Conservation (phyloP, 352 stramenopile species). For the Phytophthora rubi region DNA sequence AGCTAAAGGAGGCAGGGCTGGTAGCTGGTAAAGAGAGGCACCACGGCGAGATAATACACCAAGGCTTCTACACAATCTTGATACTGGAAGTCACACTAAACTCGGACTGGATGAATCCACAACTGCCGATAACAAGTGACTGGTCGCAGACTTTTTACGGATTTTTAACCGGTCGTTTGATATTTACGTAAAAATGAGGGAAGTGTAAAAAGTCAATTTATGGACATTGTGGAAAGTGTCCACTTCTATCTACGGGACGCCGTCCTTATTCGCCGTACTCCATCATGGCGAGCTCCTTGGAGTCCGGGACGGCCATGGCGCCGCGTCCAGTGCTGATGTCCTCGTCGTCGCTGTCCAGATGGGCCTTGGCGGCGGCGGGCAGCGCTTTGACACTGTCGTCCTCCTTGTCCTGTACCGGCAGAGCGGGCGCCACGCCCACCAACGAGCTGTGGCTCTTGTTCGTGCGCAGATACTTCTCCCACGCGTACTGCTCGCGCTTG, state of each 20-base stretch:
- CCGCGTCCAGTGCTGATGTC: conserved; percentile 18
- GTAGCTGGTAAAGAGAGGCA: conserved; percentile 78
- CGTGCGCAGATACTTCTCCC: conserved; percentile 85
- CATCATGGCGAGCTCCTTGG: conserved; percentile 71
- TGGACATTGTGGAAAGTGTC: conserved; percentile 13
- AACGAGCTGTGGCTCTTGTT: conserved; percentile 62
- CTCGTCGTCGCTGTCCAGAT: conserved; percentile 49
- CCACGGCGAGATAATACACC: conserved; percentile 5
- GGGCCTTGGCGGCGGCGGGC: conserved; percentile 35
- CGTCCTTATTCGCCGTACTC: conserved; percentile 75
- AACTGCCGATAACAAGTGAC: conserved; percentile 17
- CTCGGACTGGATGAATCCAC: conserved; percentile 3
- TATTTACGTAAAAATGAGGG: conserved; percentile 25
- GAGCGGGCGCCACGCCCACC: conserved; percentile 54
- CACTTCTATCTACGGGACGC: conserved; percentile 30
- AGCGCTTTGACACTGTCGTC: conserved; percentile 26
- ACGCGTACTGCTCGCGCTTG: conserved; percentile 83
- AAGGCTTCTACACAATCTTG: background rate
- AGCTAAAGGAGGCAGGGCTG: conserved; percentile 43
- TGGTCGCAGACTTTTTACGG: conserved; percentile 13
- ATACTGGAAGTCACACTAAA: background rate
- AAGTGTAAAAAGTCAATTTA: conserved; percentile 29
- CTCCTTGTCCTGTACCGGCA: conserved; percentile 42
- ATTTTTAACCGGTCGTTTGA: background rate
- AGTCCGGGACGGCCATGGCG: conserved; percentile 52